Evolutionary conservation across 2,329 filamentous ascomycete species (phyloP).

Genomic region (Pseudopithomyces chartarum): DNA sequence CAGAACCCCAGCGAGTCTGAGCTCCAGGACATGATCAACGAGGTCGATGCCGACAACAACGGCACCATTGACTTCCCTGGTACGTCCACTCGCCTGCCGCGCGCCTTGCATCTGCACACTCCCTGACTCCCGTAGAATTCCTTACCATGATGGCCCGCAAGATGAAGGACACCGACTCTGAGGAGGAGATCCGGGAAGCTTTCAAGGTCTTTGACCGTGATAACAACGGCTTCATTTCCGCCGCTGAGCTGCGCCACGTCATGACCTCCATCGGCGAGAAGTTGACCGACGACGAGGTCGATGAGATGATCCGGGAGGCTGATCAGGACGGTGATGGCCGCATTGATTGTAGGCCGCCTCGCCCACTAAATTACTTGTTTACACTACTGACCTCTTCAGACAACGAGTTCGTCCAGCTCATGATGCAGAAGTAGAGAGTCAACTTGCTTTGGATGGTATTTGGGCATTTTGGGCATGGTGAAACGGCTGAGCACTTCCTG

Average conservation of each 20-base stretch:
- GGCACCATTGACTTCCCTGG: conserved; percentile 69
- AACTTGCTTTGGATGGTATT: conserved; percentile 30
- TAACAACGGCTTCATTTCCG: conserved; percentile 68
- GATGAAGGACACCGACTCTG: conserved; percentile 65
- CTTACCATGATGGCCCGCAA: conserved; percentile 69
- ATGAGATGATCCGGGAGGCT: conserved; percentile 69
- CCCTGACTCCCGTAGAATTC: conserved; percentile 56
- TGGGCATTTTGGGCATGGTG: conserved; percentile 35
- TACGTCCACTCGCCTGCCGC: conserved; percentile 26
- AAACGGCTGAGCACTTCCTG: conserved; percentile 32
- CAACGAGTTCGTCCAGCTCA: conserved; percentile 62
- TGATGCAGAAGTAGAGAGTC: conserved; percentile 58
- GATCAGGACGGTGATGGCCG: conserved; percentile 68
- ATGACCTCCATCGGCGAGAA: conserved; percentile 70
- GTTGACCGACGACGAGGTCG: conserved; percentile 65
- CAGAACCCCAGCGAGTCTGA: conserved; percentile 67
- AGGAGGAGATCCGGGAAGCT: conserved; percentile 68
- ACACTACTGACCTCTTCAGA: conserved; percentile 37
- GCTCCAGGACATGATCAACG: conserved; percentile 70
- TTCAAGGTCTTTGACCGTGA: conserved; percentile 71
- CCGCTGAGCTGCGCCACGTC: conserved; percentile 65
- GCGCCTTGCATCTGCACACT: not conserved
- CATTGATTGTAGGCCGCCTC: conserved; percentile 63
- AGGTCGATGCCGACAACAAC: conserved; percentile 68
- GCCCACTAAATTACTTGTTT: not conserved